Percentiles rank a stretch among this genome's conserved stretches.
phyloP scores from a whole-genome alignment of 23 red algal genomes.

The Agarophyton chilense region DNA sequence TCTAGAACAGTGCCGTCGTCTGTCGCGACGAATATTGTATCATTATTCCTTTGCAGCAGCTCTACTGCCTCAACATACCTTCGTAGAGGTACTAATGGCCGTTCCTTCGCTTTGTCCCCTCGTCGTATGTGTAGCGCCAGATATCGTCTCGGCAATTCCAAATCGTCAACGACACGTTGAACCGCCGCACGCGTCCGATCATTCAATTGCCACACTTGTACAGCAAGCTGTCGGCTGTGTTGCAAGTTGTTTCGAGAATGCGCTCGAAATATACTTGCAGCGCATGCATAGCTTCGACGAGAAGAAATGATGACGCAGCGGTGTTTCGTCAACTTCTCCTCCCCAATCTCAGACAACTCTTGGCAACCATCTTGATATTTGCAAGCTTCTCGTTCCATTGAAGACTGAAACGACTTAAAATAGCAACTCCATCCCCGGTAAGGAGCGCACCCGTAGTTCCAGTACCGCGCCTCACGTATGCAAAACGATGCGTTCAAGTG shows the following conservation, averaged over 20 bases:
- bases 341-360: conserved; percentile 14
- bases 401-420: conserved; percentile 5
- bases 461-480: conserved; percentile 15
- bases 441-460: conserved; percentile 80
- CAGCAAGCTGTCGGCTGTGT: background rate
- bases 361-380: background rate
- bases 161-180: background rate
- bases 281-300: background rate
- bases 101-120: conserved; percentile 75
- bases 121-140: conserved; percentile 72
- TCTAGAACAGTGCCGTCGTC: conserved; percentile 51
- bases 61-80: conserved; percentile 40
- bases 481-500: conserved; percentile 6
- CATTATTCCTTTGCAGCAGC: background rate
- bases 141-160: conserved; percentile 24
- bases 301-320: conserved; percentile 23
- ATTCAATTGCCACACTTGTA: conserved; percentile 16
- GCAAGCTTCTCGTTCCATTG: background rate
- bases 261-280: background rate
- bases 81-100: conserved; percentile 24
- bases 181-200: background rate
- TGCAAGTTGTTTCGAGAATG: background rate
- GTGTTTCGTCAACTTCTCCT: background rate
- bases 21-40: conserved; percentile 54
- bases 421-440: conserved; percentile 72